Conservation (phyloP, 1,284 basidiomycete genomes). For the Earliella scabrosa region DNA sequence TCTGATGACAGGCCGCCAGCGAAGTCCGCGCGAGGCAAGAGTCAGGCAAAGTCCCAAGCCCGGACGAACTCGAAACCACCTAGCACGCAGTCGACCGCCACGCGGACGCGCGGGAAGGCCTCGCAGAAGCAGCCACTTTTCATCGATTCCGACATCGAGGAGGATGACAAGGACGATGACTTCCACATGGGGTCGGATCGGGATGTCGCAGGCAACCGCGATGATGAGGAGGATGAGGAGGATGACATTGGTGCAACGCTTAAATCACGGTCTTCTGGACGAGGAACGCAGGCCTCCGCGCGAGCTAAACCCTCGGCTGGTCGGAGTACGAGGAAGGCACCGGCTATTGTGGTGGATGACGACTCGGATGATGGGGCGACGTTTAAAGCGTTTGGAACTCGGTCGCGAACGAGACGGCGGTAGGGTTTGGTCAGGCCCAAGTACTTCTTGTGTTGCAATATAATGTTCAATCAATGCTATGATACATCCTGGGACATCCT, state of each 20-base stretch:
- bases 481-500: too few species aligned
- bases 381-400: constrained; percentile 63
- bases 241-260: constrained; percentile 12
- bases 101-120: constrained; percentile 15
- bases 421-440: constrained; percentile 1
- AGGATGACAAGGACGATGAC: constrained; percentile 6
- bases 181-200: constrained; percentile 2
- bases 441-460: too few species aligned
- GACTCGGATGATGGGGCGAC: constrained; percentile 72
- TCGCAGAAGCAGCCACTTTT: constrained; percentile 30
- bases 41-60: constrained; percentile 10
- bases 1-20: constrained; percentile 34
- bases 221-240: constrained; percentile 12
- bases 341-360: constrained; percentile 55
- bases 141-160: constrained; percentile 25
- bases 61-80: constrained; percentile 3
- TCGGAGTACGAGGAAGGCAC: constrained; percentile 37
- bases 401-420: constrained; percentile 33
- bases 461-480: too few species aligned
- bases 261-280: constrained; percentile 9
- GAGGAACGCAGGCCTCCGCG: constrained; percentile 12
- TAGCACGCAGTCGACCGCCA: constrained; percentile 6
- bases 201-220: constrained; percentile 11
- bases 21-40: constrained; percentile 23
- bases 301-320: constrained; percentile 1